Evolutionary conservation across 75 land plant genomes (phyloP).

Genomic region (Picea glauca): DNA sequence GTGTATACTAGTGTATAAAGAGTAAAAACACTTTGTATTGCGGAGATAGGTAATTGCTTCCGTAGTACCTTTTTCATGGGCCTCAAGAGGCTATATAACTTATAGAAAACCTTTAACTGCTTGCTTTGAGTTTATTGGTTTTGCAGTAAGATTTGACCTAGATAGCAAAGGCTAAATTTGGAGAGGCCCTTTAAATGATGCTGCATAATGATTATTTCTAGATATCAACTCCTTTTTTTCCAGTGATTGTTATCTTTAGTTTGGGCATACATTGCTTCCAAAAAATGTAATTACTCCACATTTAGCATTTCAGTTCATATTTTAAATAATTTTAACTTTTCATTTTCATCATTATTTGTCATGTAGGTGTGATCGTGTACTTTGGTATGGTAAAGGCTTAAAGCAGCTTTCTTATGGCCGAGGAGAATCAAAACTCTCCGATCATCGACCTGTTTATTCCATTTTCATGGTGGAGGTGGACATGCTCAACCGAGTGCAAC

Average conservation of each 20-base stretch:
- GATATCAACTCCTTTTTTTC: not conserved
- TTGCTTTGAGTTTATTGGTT: not conserved
- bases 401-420: slow-evolving; percentile 42
- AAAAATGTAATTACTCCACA: not conserved
- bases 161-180: not conserved
- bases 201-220: not conserved
- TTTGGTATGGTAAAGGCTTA: slow-evolving; percentile 57
- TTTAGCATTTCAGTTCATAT: not conserved
- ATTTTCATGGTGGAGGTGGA: slow-evolving; percentile 43
- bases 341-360: not conserved
- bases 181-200: not conserved
- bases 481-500: slow-evolving; percentile 22
- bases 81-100: not conserved
- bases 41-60: not conserved
- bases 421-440: slow-evolving; percentile 53
- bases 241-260: not conserved
- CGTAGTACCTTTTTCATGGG: not conserved
- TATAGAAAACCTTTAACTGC: not conserved
- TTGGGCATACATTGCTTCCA: not conserved
- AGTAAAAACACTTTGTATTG: too few relatives aligned
- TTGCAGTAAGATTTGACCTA: not conserved
- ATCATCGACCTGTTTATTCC: slow-evolving; percentile 62
- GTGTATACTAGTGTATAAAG: too few relatives aligned
- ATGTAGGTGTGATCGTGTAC: slow-evolving; percentile 61
- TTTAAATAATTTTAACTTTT: not conserved